Percentiles rank a stretch among this genome's conserved stretches.
Evolutionary conservation across 1,284 basidiomycete species (phyloP).

Genomic region (Peniophora sp.): DNA sequence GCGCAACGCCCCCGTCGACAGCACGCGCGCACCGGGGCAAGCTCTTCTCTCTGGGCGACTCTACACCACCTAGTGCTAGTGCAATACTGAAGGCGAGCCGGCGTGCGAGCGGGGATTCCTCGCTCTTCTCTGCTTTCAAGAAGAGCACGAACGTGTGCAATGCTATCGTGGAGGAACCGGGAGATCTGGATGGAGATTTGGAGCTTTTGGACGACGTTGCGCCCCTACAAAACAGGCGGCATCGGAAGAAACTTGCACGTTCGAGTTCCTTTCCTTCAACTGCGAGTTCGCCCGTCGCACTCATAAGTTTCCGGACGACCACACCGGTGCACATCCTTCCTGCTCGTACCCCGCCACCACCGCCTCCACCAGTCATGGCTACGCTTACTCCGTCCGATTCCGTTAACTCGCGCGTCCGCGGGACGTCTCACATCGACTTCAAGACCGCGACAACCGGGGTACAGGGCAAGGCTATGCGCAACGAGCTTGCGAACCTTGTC

Average conservation of each 20-base stretch:
- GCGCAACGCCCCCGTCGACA: too few relatives aligned
- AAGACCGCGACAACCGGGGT: slow-evolving; percentile 98
- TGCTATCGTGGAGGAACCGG: too few relatives aligned
- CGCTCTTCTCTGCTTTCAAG: too few relatives aligned
- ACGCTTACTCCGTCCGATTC: slow-evolving; percentile 10
- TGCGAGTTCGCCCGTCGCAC: slow-evolving; percentile 9
- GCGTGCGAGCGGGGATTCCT: too few relatives aligned
- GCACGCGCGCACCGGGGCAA: too few relatives aligned
- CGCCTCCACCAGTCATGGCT: slow-evolving; percentile 8
- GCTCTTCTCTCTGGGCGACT: too few relatives aligned
- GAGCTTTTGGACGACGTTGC: slow-evolving; percentile 8
- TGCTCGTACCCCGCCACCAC: neutral
- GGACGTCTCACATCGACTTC: slow-evolving; percentile 76
- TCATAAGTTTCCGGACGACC: slow-evolving; percentile 8
- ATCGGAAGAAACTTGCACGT: slow-evolving; percentile 4
- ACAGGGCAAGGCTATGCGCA: slow-evolving; percentile 96
- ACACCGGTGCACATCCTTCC: slow-evolving; percentile 5
- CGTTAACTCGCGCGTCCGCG: slow-evolving; percentile 50
- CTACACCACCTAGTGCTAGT: too few relatives aligned
- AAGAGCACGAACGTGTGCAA: too few relatives aligned
- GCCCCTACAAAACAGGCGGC: slow-evolving; percentile 13
- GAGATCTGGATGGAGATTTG: neutral
- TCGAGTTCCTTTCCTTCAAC: slow-evolving; percentile 9
- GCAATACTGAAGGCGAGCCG: too few relatives aligned
- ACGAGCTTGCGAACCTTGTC: slow-evolving; percentile 94